Percentiles rank a stretch among this genome's conserved stretches.
These are phyloP conservation scores for Chlamydomonas schloesseri DNA, from an alignment of 139 green algal genomes.

Conservation along the genomic window DNA sequence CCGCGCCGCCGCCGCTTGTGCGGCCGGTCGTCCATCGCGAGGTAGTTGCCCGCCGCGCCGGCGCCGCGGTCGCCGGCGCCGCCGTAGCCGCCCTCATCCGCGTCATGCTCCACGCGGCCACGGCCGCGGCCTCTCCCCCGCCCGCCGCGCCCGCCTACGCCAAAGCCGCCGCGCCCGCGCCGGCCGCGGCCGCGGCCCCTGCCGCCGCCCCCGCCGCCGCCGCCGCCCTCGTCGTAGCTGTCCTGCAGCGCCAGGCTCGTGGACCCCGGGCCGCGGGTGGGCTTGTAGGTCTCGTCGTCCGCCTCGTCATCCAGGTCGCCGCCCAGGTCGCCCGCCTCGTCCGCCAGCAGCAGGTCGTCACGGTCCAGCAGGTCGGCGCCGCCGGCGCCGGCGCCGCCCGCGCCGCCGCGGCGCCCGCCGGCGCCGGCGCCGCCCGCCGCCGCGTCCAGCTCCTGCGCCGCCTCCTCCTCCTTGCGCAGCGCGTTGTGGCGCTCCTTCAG, in stretches of 20 bases:
- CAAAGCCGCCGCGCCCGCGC: not conserved
- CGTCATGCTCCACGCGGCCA: not conserved
- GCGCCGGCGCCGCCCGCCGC: no score
- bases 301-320: constrained; percentile 48
- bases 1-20: constrained; percentile 36
- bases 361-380: constrained; percentile 48
- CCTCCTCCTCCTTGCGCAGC: constrained; percentile 67
- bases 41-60: not conserved
- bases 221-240: constrained; percentile 33
- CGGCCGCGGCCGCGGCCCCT: constrained; percentile 9
- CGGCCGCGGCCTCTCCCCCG: constrained; percentile 17
- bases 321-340: constrained; percentile 55
- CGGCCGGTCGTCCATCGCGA: constrained; percentile 5
- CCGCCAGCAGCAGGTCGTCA: constrained; percentile 67
- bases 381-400: no score
- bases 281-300: constrained; percentile 40
- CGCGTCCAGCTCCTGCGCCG: no score
- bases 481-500: constrained; percentile 66
- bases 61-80: not conserved
- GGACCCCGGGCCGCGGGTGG: constrained; percentile 30
- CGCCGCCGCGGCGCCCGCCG: no score
- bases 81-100: not conserved
- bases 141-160: constrained; percentile 40
- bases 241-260: constrained; percentile 1
- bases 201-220: not conserved